phyloP scores from a whole-genome alignment of 1,284 basidiomycete genomes.

The Gastroboletus turbinatus region DNA sequence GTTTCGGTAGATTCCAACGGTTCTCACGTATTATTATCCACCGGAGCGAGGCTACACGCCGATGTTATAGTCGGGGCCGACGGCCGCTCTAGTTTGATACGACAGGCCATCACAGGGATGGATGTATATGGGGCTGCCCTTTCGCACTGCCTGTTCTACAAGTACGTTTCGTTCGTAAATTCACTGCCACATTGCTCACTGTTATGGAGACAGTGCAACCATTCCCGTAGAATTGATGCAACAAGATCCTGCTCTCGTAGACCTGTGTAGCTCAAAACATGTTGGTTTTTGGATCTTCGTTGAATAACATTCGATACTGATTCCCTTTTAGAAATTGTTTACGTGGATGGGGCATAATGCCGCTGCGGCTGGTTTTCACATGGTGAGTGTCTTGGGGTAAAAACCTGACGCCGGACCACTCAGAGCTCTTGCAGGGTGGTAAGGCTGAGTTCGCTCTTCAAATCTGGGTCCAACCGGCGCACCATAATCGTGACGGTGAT shows the following conservation, averaged over 20 bases:
- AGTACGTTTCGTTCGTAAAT: slow-evolving; percentile 36
- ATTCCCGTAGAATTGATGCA: slow-evolving; percentile 43
- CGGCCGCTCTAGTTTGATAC: slow-evolving; percentile 38
- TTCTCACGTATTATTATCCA: slow-evolving; percentile 39
- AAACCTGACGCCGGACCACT: not conserved
- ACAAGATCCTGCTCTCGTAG: slow-evolving; percentile 36
- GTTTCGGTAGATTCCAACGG: slow-evolving; percentile 34
- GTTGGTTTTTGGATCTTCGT: slow-evolving; percentile 25
- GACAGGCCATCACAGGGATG: slow-evolving; percentile 18
- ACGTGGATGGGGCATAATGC: slow-evolving; percentile 44
- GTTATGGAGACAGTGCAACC: slow-evolving; percentile 38
- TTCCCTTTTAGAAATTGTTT: slow-evolving; percentile 34
- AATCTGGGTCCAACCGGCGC: slow-evolving; percentile 20
- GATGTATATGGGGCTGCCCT: slow-evolving; percentile 19
- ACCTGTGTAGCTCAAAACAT: slow-evolving; percentile 32
- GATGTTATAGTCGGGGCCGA: slow-evolving; percentile 70
- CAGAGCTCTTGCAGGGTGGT: slow-evolving; percentile 20
- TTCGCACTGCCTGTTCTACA: slow-evolving; percentile 40
- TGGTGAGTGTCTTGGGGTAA: slow-evolving; percentile 31
- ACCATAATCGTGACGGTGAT: slow-evolving; percentile 1
- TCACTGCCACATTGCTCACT: not conserved
- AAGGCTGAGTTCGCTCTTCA: slow-evolving; percentile 28
- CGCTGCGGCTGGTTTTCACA: slow-evolving; percentile 37
- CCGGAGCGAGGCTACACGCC: slow-evolving; percentile 46
- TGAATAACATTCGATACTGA: not conserved